These are phyloP conservation scores for Epichloe sibirici DNA, from an alignment of 2,329 filamentous ascomycete species.

Conservation along the genomic window DNA sequence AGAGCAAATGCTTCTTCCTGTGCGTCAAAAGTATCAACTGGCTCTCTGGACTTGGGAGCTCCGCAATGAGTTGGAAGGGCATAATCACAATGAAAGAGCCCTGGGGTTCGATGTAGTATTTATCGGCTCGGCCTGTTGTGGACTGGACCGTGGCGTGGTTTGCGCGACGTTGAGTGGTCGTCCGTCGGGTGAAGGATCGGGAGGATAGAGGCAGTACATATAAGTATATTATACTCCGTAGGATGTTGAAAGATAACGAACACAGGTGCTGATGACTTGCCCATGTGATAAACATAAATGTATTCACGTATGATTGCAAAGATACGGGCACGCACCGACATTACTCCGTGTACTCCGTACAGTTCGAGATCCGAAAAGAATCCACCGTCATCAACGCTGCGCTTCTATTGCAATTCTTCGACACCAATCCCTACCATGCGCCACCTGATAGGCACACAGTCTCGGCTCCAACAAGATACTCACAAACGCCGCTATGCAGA, in stretches of 20 bases:
- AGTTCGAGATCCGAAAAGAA: background rate
- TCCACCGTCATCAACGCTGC: constrained; percentile 8
- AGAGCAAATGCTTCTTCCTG: constrained; percentile 4
- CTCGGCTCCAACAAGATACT: constrained; percentile 72
- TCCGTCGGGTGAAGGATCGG: constrained; percentile 5
- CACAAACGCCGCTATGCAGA: constrained; percentile 76
- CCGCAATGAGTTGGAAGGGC: constrained; percentile 8
- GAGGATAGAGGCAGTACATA: constrained; percentile 6
- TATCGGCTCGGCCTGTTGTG: constrained; percentile 15
- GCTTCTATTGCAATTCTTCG: constrained; percentile 33
- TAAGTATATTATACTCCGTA: constrained; percentile 8
- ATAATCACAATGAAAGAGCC: constrained; percentile 9
- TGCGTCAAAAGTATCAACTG: constrained; percentile 12
- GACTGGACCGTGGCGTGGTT: constrained; percentile 10
- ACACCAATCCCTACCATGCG: constrained; percentile 67
- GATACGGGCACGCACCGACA: too few relatives aligned
- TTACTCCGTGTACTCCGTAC: background rate
- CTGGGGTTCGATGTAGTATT: constrained; percentile 15
- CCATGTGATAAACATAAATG: too few relatives aligned
- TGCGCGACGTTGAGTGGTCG: constrained; percentile 8
- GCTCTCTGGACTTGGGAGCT: constrained; percentile 11
- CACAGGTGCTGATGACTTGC: too few relatives aligned
- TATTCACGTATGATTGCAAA: too few relatives aligned
- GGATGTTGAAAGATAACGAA: constrained; percentile 10
- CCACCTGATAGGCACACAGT: constrained; percentile 75